These are phyloP conservation scores for Annulohypoxylon maeteangense DNA, from an alignment of 495 filamentous ascomycete genomes.

Conservation along the genomic window DNA sequence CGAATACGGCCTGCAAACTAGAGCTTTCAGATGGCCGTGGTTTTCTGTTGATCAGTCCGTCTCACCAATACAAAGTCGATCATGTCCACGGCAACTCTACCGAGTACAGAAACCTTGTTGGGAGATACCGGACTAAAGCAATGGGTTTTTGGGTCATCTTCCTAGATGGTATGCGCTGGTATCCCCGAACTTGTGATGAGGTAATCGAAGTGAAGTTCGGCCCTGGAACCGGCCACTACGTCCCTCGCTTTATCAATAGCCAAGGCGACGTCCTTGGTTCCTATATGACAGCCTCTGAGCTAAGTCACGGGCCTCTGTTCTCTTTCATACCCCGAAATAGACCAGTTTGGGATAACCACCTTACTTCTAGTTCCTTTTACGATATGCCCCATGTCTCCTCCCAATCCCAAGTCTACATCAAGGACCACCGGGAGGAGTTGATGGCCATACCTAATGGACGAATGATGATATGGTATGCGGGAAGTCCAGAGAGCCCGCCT, in stretches of 20 bases:
- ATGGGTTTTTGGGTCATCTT: slow-evolving; percentile 13
- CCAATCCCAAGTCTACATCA: background rate
- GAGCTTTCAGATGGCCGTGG: background rate
- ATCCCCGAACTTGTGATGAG: background rate
- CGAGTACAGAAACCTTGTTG: background rate
- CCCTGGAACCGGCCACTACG: background rate
- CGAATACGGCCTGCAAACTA: background rate
- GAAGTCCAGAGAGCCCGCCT: background rate
- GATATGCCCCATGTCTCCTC: background rate
- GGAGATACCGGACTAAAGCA: background rate
- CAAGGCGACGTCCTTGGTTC: background rate
- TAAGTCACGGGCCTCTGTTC: background rate
- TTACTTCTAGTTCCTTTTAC: background rate
- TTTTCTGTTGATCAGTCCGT: background rate
- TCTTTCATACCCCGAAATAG: slow-evolving; percentile 6
- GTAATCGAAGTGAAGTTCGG: background rate
- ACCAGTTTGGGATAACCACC: background rate
- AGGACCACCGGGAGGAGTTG: background rate
- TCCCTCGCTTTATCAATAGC: slow-evolving; percentile 2
- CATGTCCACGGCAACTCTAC: background rate
- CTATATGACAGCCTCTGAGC: background rate
- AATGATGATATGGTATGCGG: slow-evolving; percentile 13
- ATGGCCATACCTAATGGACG: slow-evolving; percentile 12
- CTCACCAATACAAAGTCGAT: background rate
- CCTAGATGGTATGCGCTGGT: slow-evolving; percentile 26